Conservation (phyloP, 495 filamentous ascomycete species). For the Penicillium waksmanii region DNA sequence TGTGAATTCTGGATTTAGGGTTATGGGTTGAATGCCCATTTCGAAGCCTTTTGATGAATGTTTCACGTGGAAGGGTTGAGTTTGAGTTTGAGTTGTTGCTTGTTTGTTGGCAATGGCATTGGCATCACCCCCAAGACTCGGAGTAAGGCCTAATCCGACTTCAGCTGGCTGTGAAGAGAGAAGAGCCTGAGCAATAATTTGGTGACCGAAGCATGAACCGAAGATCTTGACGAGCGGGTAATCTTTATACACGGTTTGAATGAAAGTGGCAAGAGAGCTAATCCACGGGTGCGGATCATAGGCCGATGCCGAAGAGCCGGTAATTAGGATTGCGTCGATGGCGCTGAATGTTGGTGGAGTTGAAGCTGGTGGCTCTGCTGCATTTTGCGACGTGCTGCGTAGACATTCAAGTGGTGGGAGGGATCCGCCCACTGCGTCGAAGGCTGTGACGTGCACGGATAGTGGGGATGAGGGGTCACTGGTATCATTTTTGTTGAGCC, state of each 20-base stretch:
- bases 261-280: constrained; percentile 28
- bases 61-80: constrained; percentile 26
- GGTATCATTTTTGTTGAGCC: constrained; percentile 25
- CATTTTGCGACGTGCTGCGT: constrained; percentile 14
- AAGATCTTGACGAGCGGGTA: constrained; percentile 51
- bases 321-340: constrained; percentile 47
- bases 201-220: constrained; percentile 55
- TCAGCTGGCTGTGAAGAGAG: constrained; percentile 21
- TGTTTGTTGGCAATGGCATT: no score
- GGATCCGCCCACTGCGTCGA: constrained; percentile 40
- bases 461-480: constrained; percentile 17
- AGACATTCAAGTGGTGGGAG: constrained; percentile 36
- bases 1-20: constrained; percentile 32
- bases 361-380: constrained; percentile 8
- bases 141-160: neutral
- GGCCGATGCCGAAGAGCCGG: constrained; percentile 39
- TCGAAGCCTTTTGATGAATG: constrained; percentile 36
- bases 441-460: constrained; percentile 40
- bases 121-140: no score
- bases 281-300: constrained; percentile 47
- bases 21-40: constrained; percentile 44
- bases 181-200: constrained; percentile 47
- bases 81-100: neutral
- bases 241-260: constrained; percentile 37
- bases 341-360: constrained; percentile 18